phyloP scores from a whole-genome alignment of 768 basidiomycete species.

The Dioszegia hungarica region DNA sequence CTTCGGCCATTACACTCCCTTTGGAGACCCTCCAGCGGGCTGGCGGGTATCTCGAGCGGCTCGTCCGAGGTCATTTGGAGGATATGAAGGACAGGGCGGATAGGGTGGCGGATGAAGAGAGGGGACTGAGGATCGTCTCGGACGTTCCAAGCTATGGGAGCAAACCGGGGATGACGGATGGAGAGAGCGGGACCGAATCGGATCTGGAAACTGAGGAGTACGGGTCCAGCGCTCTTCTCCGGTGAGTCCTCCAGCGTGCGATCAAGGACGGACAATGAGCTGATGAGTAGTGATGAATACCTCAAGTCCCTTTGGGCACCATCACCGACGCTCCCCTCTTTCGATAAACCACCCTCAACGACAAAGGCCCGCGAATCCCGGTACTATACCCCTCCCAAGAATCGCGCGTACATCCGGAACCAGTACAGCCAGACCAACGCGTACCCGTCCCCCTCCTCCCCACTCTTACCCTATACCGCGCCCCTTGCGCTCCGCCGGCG shows the following conservation, averaged over 20 bases:
- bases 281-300: slow-evolving; percentile 30
- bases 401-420: slow-evolving; percentile 21
- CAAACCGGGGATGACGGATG: slow-evolving; percentile 37
- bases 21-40: slow-evolving; percentile 6
- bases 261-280: not conserved
- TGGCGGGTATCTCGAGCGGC: slow-evolving; percentile 9
- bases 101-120: slow-evolving; percentile 2
- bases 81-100: not conserved
- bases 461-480: slow-evolving; percentile 1
- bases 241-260: slow-evolving; percentile 20
- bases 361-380: not conserved
- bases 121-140: slow-evolving; percentile 18
- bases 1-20: slow-evolving; percentile 16
- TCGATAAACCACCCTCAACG: not conserved
- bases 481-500: slow-evolving; percentile 1
- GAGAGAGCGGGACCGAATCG: slow-evolving; percentile 30
- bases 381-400: slow-evolving; percentile 4
- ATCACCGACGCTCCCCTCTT: not conserved
- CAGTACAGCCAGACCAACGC: slow-evolving; percentile 25
- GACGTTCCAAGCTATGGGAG: slow-evolving; percentile 7
- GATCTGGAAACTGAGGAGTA: slow-evolving; percentile 30
- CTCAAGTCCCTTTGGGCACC: slow-evolving; percentile 16
- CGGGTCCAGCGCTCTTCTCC: slow-evolving; percentile 23
- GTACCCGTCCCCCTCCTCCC: slow-evolving; percentile 17
- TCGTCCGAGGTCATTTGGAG: slow-evolving; percentile 12